Conservation (phyloP, 106 monocot species). For the Acanthochlamys bracteata region DNA sequence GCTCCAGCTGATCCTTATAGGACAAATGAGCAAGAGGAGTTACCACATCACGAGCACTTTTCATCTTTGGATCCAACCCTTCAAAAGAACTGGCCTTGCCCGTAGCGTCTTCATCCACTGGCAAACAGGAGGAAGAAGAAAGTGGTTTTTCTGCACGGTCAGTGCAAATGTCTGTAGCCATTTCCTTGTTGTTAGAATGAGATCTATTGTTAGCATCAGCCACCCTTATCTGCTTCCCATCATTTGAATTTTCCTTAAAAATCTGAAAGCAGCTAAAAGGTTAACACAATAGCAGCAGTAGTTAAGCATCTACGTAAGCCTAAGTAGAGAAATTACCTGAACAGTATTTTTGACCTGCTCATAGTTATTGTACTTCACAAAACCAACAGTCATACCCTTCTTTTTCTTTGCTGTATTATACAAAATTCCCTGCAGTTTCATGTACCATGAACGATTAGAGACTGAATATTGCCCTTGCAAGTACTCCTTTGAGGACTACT, state of each 20-base stretch:
- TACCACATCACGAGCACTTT: conserved; percentile 59
- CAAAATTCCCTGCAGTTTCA: conserved; percentile 42
- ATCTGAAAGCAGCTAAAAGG: conserved; percentile 25
- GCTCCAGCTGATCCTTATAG: conserved; percentile 76
- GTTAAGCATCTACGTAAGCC: neutral
- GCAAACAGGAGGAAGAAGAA: conserved; percentile 2
- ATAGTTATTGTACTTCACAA: conserved; percentile 50
- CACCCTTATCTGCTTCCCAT: conserved; percentile 63
- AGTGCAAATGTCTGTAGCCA: neutral
- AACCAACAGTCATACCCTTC: conserved; percentile 81
- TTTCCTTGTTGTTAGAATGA: conserved; percentile 27
- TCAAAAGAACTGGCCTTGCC: conserved; percentile 17
- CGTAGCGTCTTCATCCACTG: conserved; percentile 8
- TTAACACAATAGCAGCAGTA: conserved; percentile 1
- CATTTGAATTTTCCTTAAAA: conserved; percentile 39
- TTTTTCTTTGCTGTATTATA: conserved; percentile 76
- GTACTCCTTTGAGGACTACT: too few relatives aligned
- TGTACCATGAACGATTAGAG: neutral
- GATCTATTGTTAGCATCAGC: conserved; percentile 53
- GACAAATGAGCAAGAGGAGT: conserved; percentile 79
- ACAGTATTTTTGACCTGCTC: conserved; percentile 52
- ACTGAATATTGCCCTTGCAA: neutral
- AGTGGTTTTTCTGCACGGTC: conserved; percentile 4
- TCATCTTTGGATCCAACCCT: conserved; percentile 27
- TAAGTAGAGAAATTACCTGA: conserved; percentile 31